Evolutionary conservation across 2,329 filamentous ascomycete species (phyloP).

Genomic region (Phyllosticta citrichinensis): DNA sequence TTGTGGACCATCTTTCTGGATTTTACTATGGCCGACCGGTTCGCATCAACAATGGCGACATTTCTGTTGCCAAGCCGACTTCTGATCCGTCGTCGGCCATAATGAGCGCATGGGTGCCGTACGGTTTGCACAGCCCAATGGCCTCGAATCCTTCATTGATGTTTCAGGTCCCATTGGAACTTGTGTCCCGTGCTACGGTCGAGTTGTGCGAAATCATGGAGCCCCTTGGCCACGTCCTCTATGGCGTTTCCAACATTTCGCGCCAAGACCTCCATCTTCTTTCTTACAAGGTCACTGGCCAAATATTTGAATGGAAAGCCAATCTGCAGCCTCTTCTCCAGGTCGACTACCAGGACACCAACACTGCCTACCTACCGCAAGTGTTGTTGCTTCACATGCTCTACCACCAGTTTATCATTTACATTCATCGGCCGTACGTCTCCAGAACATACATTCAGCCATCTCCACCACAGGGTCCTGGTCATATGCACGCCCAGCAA

Average conservation of each 20-base stretch:
- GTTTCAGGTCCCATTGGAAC: constrained; percentile 4
- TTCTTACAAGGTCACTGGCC: constrained; percentile 21
- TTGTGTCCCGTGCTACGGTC: constrained; percentile 19
- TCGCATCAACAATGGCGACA: constrained; percentile 28
- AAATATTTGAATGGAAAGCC: constrained; percentile 31
- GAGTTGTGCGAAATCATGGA: constrained; percentile 36
- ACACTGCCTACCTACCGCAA: constrained; percentile 27
- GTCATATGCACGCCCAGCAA: constrained; percentile 33
- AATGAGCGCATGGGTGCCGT: constrained; percentile 10
- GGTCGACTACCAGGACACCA: constrained; percentile 26
- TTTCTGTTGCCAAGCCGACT: constrained; percentile 31
- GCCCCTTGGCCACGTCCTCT: constrained; percentile 33
- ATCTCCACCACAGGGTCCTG: constrained; percentile 32
- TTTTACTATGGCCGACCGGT: constrained; percentile 36
- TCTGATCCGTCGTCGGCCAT: constrained; percentile 10
- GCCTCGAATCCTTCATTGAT: constrained; percentile 2
- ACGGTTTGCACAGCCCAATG: constrained; percentile 6
- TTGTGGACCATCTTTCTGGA: constrained; percentile 33
- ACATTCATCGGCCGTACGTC: constrained; percentile 32
- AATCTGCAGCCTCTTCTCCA: constrained; percentile 29
- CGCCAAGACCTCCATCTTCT: constrained; percentile 29
- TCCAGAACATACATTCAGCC: constrained; percentile 27
- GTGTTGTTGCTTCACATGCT: constrained; percentile 35
- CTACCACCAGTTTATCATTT: constrained; percentile 36
- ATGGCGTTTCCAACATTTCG: constrained; percentile 16